Evolutionary conservation across 208 protist species (phyloP).

Genomic region (Polymyxa betae): DNA sequence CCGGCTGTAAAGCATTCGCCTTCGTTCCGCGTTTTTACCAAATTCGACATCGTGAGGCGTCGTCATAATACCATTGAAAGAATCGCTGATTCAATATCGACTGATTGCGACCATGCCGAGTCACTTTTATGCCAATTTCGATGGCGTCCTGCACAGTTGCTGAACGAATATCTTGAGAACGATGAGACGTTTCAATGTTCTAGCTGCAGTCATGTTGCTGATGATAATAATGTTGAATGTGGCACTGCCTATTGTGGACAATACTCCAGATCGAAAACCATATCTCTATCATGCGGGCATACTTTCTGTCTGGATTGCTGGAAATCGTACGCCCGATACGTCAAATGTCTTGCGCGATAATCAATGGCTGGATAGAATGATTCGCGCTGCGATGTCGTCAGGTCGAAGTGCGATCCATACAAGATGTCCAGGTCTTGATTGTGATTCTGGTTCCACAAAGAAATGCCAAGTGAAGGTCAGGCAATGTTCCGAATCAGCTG

Average conservation of each 20-base stretch:
- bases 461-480: background rate
- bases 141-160: background rate
- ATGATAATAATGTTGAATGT: background rate
- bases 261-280: background rate
- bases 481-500: too few species aligned
- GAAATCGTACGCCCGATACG: too few species aligned
- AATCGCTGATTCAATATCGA: background rate
- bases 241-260: background rate
- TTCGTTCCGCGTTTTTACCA: background rate
- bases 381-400: background rate
- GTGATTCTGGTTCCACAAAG: too few species aligned
- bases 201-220: background rate
- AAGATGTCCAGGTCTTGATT: background rate
- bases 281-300: background rate
- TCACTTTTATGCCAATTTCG: background rate
- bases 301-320: background rate
- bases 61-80: background rate
- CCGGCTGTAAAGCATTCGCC: too few species aligned
- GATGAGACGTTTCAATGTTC: background rate
- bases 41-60: background rate
- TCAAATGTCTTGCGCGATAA: too few species aligned
- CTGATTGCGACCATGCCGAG: background rate
- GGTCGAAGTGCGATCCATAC: background rate
- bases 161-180: background rate
- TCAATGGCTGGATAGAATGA: too few species aligned